These are phyloP conservation scores for Amylostereum areolatum DNA, from an alignment of 1,284 basidiomycete genomes.

Conservation along the genomic window DNA sequence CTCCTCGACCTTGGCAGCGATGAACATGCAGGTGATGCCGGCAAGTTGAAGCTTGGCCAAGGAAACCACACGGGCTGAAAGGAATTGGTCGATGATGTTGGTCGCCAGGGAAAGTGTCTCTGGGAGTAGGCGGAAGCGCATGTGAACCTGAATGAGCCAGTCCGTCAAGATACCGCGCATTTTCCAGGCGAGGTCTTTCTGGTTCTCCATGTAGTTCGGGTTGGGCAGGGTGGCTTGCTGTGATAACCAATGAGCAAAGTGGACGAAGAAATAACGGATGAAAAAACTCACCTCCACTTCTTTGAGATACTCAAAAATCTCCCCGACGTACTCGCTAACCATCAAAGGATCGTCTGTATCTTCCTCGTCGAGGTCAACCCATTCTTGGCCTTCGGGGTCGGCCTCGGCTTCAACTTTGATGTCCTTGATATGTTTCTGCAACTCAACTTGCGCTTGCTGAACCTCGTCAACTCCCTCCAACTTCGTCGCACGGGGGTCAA, in stretches of 20 bases:
- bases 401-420: constrained; percentile 43
- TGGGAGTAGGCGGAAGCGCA: constrained; percentile 88
- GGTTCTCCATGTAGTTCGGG: constrained; percentile 85
- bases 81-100: constrained; percentile 97
- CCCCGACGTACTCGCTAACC: constrained; percentile 94
- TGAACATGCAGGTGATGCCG: constrained; percentile 90
- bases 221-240: constrained; percentile 82
- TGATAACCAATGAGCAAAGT: constrained; percentile 4
- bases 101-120: constrained; percentile 94
- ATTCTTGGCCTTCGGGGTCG: constrained; percentile 54
- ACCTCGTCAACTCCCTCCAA: constrained; percentile 29
- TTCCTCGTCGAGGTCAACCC: constrained; percentile 91
- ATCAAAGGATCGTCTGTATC: constrained; percentile 92
- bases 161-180: constrained; percentile 95
- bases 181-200: constrained; percentile 88
- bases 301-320: constrained; percentile 93
- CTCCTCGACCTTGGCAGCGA: constrained; percentile 95
- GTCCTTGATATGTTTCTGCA: constrained; percentile 19
- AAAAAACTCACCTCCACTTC: constrained; percentile 48
- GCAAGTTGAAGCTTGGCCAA: constrained; percentile 95
- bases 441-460: constrained; percentile 17
- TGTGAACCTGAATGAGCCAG: constrained; percentile 96
- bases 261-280: neutral
- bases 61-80: constrained; percentile 85
- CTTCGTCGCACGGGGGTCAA: too few species aligned